Conservation (phyloP, 495 filamentous ascomycete genomes). For the Trichodelitschia bisporula region DNA sequence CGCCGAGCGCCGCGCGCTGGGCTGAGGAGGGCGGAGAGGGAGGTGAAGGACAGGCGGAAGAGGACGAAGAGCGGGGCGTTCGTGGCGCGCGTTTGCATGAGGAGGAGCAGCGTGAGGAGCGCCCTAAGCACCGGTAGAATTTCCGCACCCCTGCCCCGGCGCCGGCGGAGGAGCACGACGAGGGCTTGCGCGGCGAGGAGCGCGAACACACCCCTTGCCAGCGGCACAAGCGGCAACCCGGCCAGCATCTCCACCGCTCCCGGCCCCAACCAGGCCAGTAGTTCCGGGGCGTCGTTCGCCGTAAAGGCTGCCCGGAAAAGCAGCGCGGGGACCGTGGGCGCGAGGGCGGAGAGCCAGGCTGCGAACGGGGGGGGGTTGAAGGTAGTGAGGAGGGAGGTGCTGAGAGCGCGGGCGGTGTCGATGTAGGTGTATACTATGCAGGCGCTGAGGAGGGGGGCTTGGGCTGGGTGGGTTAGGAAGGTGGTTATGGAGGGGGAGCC, state of each 20-base stretch:
- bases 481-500: slow-evolving; percentile 63
- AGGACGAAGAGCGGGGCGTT: slow-evolving; percentile 69
- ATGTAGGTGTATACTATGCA: no score
- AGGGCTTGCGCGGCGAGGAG: slow-evolving; percentile 13
- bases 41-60: slow-evolving; percentile 31
- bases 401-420: slow-evolving; percentile 15
- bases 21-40: slow-evolving; percentile 38
- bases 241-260: slow-evolving; percentile 7
- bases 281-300: slow-evolving; percentile 61
- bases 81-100: slow-evolving; percentile 62
- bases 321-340: slow-evolving; percentile 33
- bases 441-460: no score
- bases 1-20: slow-evolving; percentile 5
- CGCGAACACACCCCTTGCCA: slow-evolving; percentile 7
- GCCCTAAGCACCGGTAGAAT: background rate
- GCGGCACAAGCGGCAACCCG: slow-evolving; percentile 9
- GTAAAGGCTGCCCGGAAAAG: slow-evolving; percentile 69
- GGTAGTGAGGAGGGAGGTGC: slow-evolving; percentile 17
- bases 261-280: slow-evolving; percentile 29
- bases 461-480: no score
- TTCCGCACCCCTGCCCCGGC: no score
- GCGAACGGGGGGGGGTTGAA: no score
- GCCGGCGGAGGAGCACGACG: slow-evolving; percentile 43
- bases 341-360: no score
- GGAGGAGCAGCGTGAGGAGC: slow-evolving; percentile 30